Evolutionary conservation across 495 filamentous ascomycete genomes (phyloP).

Genomic region (Neurospora sp.): DNA sequence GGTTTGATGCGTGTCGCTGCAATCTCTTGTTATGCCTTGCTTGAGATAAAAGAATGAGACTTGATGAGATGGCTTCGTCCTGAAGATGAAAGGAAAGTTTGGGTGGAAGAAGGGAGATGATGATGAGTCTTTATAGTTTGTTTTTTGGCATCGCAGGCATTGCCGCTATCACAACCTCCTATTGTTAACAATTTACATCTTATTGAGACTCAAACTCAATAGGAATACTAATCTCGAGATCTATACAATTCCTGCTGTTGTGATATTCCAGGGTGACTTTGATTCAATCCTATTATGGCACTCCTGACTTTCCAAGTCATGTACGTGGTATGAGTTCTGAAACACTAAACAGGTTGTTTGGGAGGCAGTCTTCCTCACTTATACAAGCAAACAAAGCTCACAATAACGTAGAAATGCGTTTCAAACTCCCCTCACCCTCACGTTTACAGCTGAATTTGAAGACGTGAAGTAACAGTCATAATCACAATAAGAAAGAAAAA

Average conservation of each 20-base stretch:
- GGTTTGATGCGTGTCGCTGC: background rate
- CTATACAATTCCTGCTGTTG: too few relatives aligned
- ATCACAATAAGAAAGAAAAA: background rate
- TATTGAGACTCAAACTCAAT: background rate
- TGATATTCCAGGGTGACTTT: background rate
- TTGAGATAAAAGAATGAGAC: background rate
- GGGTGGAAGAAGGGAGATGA: background rate
- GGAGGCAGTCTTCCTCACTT: background rate
- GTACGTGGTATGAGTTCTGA: background rate
- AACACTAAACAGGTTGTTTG: background rate
- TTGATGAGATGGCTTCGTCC: background rate
- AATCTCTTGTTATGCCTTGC: background rate
- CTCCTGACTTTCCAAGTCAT: background rate
- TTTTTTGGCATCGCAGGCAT: too few relatives aligned
- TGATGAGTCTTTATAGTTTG: background rate
- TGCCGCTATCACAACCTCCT: too few relatives aligned
- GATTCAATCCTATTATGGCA: background rate
- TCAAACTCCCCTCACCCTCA: background rate
- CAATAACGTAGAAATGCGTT: background rate
- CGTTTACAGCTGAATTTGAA: background rate
- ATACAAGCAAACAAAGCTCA: background rate
- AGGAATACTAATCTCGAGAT: too few relatives aligned
- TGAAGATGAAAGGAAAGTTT: too few relatives aligned
- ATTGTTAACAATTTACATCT: background rate
- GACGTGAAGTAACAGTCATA: background rate